Evolutionary conservation across 2,329 filamentous ascomycete species (phyloP).

Genomic region (Aspergillus hiratsukae): DNA sequence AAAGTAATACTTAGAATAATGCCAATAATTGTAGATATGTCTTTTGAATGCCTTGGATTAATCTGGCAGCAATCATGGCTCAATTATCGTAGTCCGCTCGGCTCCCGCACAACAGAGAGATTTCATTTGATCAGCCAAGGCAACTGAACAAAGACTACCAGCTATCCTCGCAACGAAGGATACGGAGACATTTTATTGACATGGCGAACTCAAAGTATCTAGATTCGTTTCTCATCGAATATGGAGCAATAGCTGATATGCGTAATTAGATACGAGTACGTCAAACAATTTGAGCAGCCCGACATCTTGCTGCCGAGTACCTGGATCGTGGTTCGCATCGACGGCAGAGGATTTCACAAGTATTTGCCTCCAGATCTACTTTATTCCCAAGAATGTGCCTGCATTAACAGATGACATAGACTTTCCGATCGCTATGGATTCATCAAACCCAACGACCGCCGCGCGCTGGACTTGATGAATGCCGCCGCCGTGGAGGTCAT

Average conservation of each 20-base stretch:
- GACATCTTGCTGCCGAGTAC: constrained; percentile 82
- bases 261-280: constrained; percentile 76
- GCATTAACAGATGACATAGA: constrained; percentile 40
- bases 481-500: constrained; percentile 80
- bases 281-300: constrained; percentile 79
- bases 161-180: not conserved
- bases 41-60: not conserved
- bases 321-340: constrained; percentile 91
- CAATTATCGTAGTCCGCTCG: not conserved
- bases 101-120: not conserved
- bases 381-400: not conserved
- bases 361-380: constrained; percentile 33
- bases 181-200: not conserved
- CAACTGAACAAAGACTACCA: not conserved
- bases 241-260: constrained; percentile 8
- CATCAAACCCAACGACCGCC: constrained; percentile 84
- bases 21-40: not conserved
- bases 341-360: constrained; percentile 95
- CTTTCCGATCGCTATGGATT: constrained; percentile 81
- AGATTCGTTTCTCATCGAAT: not conserved
- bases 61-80: not conserved
- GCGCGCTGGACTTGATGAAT: constrained; percentile 92
- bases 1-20: not conserved
- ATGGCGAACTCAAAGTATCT: constrained; percentile 17
- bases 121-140: not conserved